Conservation (phyloP, 2,329 filamentous ascomycete species). For the Paraphaeosphaeria sporulosa region DNA sequence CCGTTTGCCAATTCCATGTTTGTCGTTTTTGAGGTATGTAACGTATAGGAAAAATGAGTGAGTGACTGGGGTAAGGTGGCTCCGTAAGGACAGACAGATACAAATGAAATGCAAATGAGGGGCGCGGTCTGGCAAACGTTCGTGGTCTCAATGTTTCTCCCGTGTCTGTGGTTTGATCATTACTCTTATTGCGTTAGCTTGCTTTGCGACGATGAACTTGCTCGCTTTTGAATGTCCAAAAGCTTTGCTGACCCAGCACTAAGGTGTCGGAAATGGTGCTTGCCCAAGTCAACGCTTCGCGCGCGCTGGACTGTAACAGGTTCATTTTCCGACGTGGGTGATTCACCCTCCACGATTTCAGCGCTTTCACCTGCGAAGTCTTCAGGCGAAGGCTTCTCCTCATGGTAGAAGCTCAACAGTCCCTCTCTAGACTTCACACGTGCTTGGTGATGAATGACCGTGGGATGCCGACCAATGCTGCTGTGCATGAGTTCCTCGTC, state of each 20-base stretch:
- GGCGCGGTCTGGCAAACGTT: constrained; percentile 42
- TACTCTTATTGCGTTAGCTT: constrained; percentile 32
- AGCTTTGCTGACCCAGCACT: constrained; percentile 81
- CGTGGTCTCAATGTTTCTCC: constrained; percentile 22
- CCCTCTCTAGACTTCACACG: constrained; percentile 69
- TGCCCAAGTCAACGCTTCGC: constrained; percentile 72
- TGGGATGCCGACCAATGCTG: constrained; percentile 64
- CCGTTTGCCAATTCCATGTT: constrained; percentile 24
- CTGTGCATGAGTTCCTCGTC: constrained; percentile 58
- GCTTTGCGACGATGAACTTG: constrained; percentile 39
- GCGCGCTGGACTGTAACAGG: constrained; percentile 64
- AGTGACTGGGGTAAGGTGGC: constrained; percentile 17
- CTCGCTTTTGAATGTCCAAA: constrained; percentile 64
- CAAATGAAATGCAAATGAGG: constrained; percentile 49
- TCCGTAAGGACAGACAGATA: constrained; percentile 39
- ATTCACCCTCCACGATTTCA: constrained; percentile 38
- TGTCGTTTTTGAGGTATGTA: neutral
- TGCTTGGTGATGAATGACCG: constrained; percentile 67
- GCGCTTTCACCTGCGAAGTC: constrained; percentile 43
- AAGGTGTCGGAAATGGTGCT: constrained; percentile 72
- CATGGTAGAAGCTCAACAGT: constrained; percentile 61
- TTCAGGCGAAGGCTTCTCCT: constrained; percentile 35
- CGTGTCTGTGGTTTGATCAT: constrained; percentile 24
- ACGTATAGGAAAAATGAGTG: constrained; percentile 22
- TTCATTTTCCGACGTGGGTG: constrained; percentile 42